Evolutionary conservation across 495 filamentous ascomycete species (phyloP).

Genomic region (Corynascus novoguineensis): DNA sequence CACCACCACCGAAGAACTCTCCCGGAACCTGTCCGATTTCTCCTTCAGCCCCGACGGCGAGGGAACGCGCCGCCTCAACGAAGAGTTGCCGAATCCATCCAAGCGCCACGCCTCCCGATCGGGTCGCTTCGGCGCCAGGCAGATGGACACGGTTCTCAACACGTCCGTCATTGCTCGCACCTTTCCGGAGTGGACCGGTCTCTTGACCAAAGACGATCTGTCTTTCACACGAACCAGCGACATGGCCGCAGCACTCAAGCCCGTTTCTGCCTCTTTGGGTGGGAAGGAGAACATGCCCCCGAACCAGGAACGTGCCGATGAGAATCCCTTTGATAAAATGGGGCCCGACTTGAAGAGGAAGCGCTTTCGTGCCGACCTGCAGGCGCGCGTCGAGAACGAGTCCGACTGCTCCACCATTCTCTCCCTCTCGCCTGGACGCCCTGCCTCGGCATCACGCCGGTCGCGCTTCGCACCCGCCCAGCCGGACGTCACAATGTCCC

Average conservation of each 20-base stretch:
- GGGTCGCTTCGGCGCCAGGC: conserved; percentile 26
- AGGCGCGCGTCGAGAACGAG: conserved; percentile 41
- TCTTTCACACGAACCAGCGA: conserved; percentile 23
- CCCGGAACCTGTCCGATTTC: conserved; percentile 38
- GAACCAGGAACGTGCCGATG: conserved; percentile 16
- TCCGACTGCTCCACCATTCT: conserved; percentile 40
- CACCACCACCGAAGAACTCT: conserved; percentile 34
- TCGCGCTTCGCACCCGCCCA: conserved; percentile 23
- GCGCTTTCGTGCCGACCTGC: conserved; percentile 37
- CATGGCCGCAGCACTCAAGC: conserved; percentile 14
- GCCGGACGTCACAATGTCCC: conserved; percentile 11
- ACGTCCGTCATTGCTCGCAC: conserved; percentile 57
- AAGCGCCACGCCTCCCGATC: conserved; percentile 24
- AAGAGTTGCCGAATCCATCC: conserved; percentile 18
- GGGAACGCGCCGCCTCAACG: conserved; percentile 36
- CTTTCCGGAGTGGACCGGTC: conserved; percentile 54
- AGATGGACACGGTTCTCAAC: conserved; percentile 40
- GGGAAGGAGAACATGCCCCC: conserved; percentile 41
- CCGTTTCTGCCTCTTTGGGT: conserved; percentile 13
- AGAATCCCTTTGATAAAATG: conserved; percentile 26
- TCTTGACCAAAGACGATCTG: conserved; percentile 18
- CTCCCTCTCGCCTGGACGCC: conserved; percentile 23
- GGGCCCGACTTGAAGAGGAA: conserved; percentile 26
- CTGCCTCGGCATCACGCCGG: conserved; percentile 18
- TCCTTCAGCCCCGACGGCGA: conserved; percentile 44